Conservation (phyloP, 495 filamentous ascomycete species). For the Podospora appendiculata region DNA sequence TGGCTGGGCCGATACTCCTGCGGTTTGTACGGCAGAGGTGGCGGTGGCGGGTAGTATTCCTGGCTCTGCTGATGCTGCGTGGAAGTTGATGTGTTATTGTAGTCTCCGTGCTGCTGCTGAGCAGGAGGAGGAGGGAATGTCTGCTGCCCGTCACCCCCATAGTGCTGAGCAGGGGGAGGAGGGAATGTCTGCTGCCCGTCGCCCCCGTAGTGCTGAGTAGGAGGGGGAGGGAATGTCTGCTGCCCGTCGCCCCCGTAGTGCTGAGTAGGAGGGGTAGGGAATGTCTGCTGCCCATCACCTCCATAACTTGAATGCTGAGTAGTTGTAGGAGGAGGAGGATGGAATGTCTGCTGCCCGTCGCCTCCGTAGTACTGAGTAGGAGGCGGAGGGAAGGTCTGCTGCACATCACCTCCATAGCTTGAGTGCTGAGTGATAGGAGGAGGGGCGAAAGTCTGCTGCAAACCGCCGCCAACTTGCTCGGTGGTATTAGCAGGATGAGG, state of each 20-base stretch:
- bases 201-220: not conserved
- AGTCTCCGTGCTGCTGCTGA: not conserved
- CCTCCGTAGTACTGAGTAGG: not conserved
- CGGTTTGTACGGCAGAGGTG: constrained; percentile 7
- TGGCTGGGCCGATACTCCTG: constrained; percentile 1
- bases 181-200: not conserved
- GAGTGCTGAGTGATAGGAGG: too few relatives aligned
- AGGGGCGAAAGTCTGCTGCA: too few relatives aligned
- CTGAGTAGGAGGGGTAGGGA: too few relatives aligned
- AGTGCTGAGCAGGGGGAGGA: not conserved
- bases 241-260: not conserved
- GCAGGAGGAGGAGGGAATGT: constrained; percentile 1
- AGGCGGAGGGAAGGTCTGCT: not conserved
- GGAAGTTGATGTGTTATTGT: not conserved
- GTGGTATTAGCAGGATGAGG: too few relatives aligned
- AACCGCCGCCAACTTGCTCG: too few relatives aligned
- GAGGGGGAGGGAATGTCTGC: not conserved
- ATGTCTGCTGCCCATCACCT: too few relatives aligned
- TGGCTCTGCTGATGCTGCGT: constrained; percentile 9
- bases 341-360: not conserved
- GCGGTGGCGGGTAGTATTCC: constrained; percentile 9
- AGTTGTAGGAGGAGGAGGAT: not conserved
- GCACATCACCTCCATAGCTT: not conserved
- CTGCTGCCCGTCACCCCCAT: not conserved
- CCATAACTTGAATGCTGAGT: too few relatives aligned